These are phyloP conservation scores for Sporothrix sp. DNA, from an alignment of 2,329 filamentous ascomycete species.

Conservation along the genomic window DNA sequence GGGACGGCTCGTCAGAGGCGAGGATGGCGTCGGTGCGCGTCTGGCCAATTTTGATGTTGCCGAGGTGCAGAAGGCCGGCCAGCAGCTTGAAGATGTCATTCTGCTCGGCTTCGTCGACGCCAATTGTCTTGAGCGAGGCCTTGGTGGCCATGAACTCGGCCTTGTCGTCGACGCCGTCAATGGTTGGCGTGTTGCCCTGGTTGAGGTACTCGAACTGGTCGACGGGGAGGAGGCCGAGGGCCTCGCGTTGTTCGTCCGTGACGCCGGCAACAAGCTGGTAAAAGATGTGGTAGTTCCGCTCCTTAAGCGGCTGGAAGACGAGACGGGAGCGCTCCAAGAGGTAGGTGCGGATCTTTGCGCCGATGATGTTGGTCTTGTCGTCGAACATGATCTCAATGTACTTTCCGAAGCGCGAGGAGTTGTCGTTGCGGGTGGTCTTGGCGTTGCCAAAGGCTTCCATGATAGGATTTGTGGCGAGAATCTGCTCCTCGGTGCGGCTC, in stretches of 20 bases:
- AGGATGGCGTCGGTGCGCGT: conserved; percentile 82
- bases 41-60: conserved; percentile 91
- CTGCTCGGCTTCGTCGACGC: conserved; percentile 66
- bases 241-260: conserved; percentile 70
- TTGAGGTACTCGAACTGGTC: conserved; percentile 96
- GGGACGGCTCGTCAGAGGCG: conserved; percentile 66
- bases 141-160: conserved; percentile 86
- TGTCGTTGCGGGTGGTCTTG: conserved; percentile 99
- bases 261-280: conserved; percentile 93
- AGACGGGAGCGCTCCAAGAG: conserved; percentile 88
- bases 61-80: conserved; percentile 83
- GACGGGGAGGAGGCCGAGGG: conserved; percentile 67
- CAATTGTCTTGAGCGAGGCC: conserved; percentile 78
- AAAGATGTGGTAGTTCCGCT: conserved; percentile 98
- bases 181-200: conserved; percentile 81
- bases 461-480: conserved; percentile 94
- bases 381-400: conserved; percentile 99
- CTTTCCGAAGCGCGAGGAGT: conserved; percentile 97
- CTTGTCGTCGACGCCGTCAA: conserved; percentile 92
- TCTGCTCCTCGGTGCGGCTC: conserved; percentile 98
- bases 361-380: conserved; percentile 88
- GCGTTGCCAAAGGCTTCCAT: conserved; percentile 99
- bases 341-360: conserved; percentile 94
- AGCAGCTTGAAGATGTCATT: conserved; percentile 80
- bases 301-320: conserved; percentile 94